These are phyloP conservation scores for Lyophyllum shimeji DNA, from an alignment of 768 basidiomycete species.

Conservation along the genomic window DNA sequence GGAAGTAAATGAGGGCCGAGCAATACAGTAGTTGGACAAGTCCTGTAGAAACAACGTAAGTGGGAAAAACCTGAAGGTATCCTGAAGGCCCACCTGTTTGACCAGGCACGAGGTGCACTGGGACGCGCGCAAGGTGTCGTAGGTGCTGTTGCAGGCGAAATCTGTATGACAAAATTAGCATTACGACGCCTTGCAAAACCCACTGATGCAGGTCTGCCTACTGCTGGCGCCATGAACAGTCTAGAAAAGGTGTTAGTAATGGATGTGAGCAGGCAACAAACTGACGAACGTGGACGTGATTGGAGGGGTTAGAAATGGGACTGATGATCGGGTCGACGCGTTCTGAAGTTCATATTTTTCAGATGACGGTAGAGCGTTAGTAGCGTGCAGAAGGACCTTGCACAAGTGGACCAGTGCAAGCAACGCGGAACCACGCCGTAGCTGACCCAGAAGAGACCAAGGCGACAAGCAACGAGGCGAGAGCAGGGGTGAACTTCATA, in stretches of 20 bases:
- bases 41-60: slow-evolving; percentile 23
- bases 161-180: slow-evolving; percentile 20
- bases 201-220: slow-evolving; percentile 13
- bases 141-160: slow-evolving; percentile 34
- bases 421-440: slow-evolving; percentile 41
- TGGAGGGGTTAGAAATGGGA: slow-evolving; percentile 32
- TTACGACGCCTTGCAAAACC: not conserved
- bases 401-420: slow-evolving; percentile 39
- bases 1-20: not conserved
- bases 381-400: slow-evolving; percentile 27
- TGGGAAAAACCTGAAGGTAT: not conserved
- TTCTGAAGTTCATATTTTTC: slow-evolving; percentile 18
- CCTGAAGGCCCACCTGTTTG: slow-evolving; percentile 22
- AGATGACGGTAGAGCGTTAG: not conserved
- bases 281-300: slow-evolving; percentile 39
- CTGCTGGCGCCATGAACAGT: slow-evolving; percentile 39
- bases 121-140: slow-evolving; percentile 32
- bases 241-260: slow-evolving; percentile 15
- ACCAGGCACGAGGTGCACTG: slow-evolving; percentile 38
- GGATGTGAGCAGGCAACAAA: not conserved
- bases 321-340: slow-evolving; percentile 39
- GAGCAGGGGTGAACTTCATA: slow-evolving; percentile 14
- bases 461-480: slow-evolving; percentile 13
- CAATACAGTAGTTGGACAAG: slow-evolving; percentile 38
- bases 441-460: slow-evolving; percentile 17